Base-by-base conservation (phyloP, 495 filamentous ascomycete species). In the Penicillium soppii region DNA sequence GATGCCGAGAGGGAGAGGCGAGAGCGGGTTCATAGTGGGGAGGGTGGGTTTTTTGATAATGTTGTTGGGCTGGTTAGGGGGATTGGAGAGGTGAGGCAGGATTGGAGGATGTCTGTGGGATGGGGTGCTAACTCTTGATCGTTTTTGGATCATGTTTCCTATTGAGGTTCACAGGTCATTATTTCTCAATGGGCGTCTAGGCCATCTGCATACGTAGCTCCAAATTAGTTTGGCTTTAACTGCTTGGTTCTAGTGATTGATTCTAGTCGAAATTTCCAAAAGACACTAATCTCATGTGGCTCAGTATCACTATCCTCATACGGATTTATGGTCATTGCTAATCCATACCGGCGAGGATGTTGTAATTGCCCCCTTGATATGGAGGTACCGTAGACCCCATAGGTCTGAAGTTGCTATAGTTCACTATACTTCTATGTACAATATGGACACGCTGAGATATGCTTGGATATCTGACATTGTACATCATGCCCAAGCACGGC, bases 41-140 rank as follows among this genome's bases (percentile, higher is more conserved):
- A 64, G n/a, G 66, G 53, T 33, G 63, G 62, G 1, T 64, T 69
- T 26, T 38, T 62, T 29, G 66, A 69, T 47, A 47, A 50, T 36
- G 51, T 69, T 25, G 54, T 69, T 10, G 65, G 66, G 0, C 25
- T 69, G 25, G 66, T 60, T 29, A 51, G 65, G 6, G 66, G 66
- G 1, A 46, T 69, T 32, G 53, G 55, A 8, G 66, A 69, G 26
- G 60, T 54, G 7, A 13, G 50, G 15, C 59, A 64, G 35, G 57
- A 62, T 46, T 66, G 57, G 54, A 59, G 61, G 30, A 39, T 68
- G 50, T 39, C 52, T 0, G 52, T 55, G 45, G 66, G 65, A 29
- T 69, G 66, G 66, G 66, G 66, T 26, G 62, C 39, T 25, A 63
- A 67, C 35, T 42, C 43, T 16, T 67, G 40, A 60, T 22, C 23